A percentile compares a stretch with the other conserved stretches of the same genome.
Conservation (phyloP, 306 rosid genomes). For the Citrullus mucosospermus region DNA sequence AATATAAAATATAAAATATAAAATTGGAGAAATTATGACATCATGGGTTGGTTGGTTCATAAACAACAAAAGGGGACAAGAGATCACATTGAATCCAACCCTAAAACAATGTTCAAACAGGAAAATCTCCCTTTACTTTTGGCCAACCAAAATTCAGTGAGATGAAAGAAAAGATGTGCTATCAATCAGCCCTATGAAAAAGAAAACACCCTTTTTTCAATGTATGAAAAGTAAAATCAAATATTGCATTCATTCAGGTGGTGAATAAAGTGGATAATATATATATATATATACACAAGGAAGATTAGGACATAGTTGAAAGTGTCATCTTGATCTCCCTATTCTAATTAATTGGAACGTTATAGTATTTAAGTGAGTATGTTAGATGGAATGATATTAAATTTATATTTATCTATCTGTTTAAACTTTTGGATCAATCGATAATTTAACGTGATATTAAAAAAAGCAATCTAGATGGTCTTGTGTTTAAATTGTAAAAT, state of each 20-base stretch:
- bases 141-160: not conserved
- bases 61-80: not conserved
- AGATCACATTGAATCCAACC: not conserved
- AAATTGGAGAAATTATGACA: not conserved
- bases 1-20: not conserved
- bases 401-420: too few relatives aligned
- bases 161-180: not conserved
- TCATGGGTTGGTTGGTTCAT: conserved; percentile 4
- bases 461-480: too few relatives aligned
- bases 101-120: not conserved
- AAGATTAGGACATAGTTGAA: not conserved
- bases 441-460: too few relatives aligned
- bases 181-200: not conserved
- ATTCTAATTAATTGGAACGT: not conserved
- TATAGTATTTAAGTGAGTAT: too few relatives aligned
- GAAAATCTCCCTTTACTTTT: not conserved
- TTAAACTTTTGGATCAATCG: too few relatives aligned
- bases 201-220: not conserved
- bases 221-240: not conserved
- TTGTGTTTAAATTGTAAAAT: too few relatives aligned
- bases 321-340: not conserved
- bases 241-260: not conserved
- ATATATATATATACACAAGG: not conserved
- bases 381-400: too few relatives aligned
- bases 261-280: not conserved